A percentile compares a stretch with the other conserved stretches of the same genome.
Conservation (phyloP, 768 basidiomycete species). For the Mycena galopus region DNA sequence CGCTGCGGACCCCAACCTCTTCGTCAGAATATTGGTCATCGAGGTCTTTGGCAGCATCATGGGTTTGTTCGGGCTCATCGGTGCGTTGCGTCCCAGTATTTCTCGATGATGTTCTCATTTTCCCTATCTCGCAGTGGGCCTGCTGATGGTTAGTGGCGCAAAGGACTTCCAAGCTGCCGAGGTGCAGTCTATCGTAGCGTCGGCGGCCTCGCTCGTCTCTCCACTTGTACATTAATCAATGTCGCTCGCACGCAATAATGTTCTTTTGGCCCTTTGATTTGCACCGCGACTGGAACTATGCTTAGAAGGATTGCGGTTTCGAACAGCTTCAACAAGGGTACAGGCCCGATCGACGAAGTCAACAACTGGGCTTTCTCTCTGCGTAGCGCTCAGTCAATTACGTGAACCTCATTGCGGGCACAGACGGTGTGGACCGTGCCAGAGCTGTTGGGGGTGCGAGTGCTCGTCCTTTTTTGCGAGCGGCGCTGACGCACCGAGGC, state of each 20-base stretch:
- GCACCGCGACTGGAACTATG: too few species aligned
- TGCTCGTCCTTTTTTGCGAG: too few species aligned
- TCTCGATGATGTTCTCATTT: conserved; percentile 2
- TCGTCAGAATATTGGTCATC: conserved; percentile 97
- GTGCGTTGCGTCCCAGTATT: conserved; percentile 61
- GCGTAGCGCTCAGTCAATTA: too few species aligned
- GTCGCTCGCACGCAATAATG: conserved; percentile 5
- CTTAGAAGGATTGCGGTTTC: too few species aligned
- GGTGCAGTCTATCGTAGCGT: conserved; percentile 41
- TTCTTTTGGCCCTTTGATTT: background rate
- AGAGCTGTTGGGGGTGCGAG: too few species aligned
- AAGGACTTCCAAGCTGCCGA: conserved; percentile 64
- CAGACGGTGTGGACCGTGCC: too few species aligned
- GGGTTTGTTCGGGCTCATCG: conserved; percentile 93
- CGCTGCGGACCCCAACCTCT: conserved; percentile 93
- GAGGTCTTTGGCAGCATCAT: conserved; percentile 95
- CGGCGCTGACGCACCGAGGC: too few species aligned
- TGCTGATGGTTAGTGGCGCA: conserved; percentile 83
- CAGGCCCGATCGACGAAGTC: too few species aligned
- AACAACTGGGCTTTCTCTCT: too few species aligned
- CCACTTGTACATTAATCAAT: conserved; percentile 53
- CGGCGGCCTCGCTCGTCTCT: conserved; percentile 51
- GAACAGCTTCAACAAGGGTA: too few species aligned
- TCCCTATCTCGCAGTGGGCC: conserved; percentile 68
- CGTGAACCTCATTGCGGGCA: too few species aligned